A percentile compares a stretch with the other conserved stretches of the same genome.
Conservation (phyloP, 257 asterid species). For the Nicotiana knightiana region DNA sequence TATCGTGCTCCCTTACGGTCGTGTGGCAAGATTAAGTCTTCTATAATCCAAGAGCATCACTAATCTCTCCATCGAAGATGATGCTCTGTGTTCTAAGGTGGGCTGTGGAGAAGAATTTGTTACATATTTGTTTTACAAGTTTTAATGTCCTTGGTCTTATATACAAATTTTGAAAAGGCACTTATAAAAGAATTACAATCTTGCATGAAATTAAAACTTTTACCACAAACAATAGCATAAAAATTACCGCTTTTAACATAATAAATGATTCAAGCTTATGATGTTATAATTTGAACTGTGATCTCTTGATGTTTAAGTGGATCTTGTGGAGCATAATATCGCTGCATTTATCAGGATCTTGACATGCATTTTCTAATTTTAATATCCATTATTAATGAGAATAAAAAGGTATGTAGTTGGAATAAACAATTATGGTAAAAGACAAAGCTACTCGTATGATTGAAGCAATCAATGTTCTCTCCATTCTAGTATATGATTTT, state of each 20-base stretch:
- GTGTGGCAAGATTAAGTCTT: no score
- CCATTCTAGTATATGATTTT: neutral
- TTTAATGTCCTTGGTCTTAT: neutral
- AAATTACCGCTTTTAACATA: neutral
- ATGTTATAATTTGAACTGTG: neutral
- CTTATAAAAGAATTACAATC: neutral
- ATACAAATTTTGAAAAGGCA: neutral
- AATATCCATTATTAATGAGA: neutral
- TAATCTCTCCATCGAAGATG: neutral
- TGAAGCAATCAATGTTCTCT: constrained; percentile 6
- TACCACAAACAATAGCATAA: neutral
- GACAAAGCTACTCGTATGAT: constrained; percentile 9
- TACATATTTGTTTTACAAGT: neutral
- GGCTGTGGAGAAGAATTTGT: neutral
- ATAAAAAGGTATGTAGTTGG: neutral
- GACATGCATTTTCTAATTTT: neutral
- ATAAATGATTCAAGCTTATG: no score
- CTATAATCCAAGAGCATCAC: neutral
- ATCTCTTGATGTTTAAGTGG: neutral
- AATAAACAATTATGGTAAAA: constrained; percentile 5
- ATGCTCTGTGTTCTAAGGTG: neutral
- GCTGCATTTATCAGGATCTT: neutral
- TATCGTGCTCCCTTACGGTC: no score
- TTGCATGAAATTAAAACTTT: neutral
- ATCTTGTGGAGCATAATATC: neutral